Evolutionary conservation across 768 basidiomycete genomes (phyloP).

Genomic region (Mycena metata): DNA sequence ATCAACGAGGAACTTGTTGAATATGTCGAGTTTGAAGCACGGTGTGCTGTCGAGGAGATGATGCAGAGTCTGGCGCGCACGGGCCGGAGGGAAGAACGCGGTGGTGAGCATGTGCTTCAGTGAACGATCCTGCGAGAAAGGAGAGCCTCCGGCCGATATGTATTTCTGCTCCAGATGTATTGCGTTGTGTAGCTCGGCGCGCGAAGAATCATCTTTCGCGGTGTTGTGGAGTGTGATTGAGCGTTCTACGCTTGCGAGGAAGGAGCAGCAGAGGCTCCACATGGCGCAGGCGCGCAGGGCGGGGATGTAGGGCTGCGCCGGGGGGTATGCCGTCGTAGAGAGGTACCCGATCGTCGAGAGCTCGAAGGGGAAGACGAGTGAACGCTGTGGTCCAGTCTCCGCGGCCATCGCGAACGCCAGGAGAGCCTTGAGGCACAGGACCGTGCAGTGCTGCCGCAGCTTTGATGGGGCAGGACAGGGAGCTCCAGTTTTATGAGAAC

Average conservation of each 20-base stretch:
- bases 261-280: constrained; percentile 24
- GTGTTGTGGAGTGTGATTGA: neutral
- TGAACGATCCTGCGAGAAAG: neutral
- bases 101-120: too few relatives aligned
- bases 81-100: too few relatives aligned
- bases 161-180: neutral
- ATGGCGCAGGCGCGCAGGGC: constrained; percentile 19
- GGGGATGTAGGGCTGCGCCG: constrained; percentile 26
- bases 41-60: constrained; percentile 12
- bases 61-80: neutral
- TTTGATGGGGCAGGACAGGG: too few relatives aligned
- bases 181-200: neutral
- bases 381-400: neutral
- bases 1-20: constrained; percentile 14
- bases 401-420: constrained; percentile 27
- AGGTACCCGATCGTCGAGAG: constrained; percentile 12
- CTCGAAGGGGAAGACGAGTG: constrained; percentile 20
- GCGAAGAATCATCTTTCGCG: too few relatives aligned
- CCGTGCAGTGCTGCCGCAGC: constrained; percentile 8
- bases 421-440: constrained; percentile 22
- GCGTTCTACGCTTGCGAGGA: constrained; percentile 11
- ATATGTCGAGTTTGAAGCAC: constrained; percentile 11
- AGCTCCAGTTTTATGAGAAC: too few relatives aligned
- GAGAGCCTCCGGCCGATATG: neutral
- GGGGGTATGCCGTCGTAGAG: constrained; percentile 12